Conservation (phyloP, 257 asterid species). For the Handroanthus guayacan region DNA sequence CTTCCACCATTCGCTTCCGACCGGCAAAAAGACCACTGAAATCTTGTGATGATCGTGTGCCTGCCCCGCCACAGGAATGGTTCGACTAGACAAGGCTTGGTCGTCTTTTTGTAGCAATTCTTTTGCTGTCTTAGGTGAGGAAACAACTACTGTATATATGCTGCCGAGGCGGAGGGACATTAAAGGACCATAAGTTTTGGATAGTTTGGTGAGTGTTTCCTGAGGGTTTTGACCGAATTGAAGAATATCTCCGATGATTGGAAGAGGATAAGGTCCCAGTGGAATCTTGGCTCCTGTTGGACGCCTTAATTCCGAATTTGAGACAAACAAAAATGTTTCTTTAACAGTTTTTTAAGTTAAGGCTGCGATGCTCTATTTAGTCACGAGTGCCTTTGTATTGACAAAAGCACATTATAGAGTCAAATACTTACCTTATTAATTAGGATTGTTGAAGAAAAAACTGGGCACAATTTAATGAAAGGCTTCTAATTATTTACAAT, state of each 20-base stretch:
- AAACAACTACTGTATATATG: slow-evolving; percentile 25
- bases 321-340: neutral
- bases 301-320: no score
- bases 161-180: slow-evolving; percentile 36
- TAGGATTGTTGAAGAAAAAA: no score
- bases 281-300: slow-evolving; percentile 15
- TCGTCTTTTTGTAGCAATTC: slow-evolving; percentile 42
- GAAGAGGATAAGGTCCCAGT: slow-evolving; percentile 19
- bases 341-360: no score
- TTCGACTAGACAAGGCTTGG: slow-evolving; percentile 16
- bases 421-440: no score
- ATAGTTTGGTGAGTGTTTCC: slow-evolving; percentile 3
- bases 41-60: slow-evolving; percentile 19
- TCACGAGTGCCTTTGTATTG: no score
- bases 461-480: no score
- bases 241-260: slow-evolving; percentile 34
- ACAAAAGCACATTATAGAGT: no score
- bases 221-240: slow-evolving; percentile 31
- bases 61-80: neutral
- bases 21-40: slow-evolving; percentile 35
- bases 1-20: slow-evolving; percentile 28
- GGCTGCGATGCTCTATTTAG: no score
- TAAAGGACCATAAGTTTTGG: slow-evolving; percentile 33
- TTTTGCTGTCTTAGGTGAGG: slow-evolving; percentile 38
- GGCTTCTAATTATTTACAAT: no score